Base-by-base conservation (phyloP, 805 yeast species). In the Candida cerambycidarum region DNA sequence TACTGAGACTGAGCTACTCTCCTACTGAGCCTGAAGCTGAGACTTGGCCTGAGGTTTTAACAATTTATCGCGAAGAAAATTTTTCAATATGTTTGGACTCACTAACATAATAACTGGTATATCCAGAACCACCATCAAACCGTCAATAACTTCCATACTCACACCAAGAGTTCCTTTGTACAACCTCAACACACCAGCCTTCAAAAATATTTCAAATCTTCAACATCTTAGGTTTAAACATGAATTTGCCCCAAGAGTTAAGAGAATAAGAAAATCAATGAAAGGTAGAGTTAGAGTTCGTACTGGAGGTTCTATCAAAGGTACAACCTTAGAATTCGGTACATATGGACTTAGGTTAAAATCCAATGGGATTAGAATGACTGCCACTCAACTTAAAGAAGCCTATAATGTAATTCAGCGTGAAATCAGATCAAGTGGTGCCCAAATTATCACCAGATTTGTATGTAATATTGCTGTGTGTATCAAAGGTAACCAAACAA, bases 401-500 rank as follows among this genome's bases (percentile, higher is more conserved):
- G 97, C 98, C 0, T 96, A 90, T 61, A 82, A 79, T 56, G 86
- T 89, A 31, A 75, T 90, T 46, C 80, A 82, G 81, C 80, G 96
- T 67, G 80, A 83, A 47, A 82, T 89, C 57, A 81, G 96, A 64
- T 88, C 90, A 13, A 69, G 82, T 33, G 80, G 81, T 14, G 95
- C 95, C 31, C 69, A 77, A 52, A 71, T 89, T 41, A 82, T 85
- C 76, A 83, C 92, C 54, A 79, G 98, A 59, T 73, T 90, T 43
- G 80, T 82, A 39, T 85, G 96, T 16, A 84, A 86, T 61, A 77
- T 89, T 41, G 93, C 98, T 0, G 95, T 93, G 10, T 89, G 97
- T 67, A 80, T 87, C 48, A 93, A 93, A 71, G 99, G 99, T 71
- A 93, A 93, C 64, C 97, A 93, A 63, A 89, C 97, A 9, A 93